Evolutionary conservation across 495 filamentous ascomycete genomes (phyloP).

Genomic region (Apiosordaria backusii): DNA sequence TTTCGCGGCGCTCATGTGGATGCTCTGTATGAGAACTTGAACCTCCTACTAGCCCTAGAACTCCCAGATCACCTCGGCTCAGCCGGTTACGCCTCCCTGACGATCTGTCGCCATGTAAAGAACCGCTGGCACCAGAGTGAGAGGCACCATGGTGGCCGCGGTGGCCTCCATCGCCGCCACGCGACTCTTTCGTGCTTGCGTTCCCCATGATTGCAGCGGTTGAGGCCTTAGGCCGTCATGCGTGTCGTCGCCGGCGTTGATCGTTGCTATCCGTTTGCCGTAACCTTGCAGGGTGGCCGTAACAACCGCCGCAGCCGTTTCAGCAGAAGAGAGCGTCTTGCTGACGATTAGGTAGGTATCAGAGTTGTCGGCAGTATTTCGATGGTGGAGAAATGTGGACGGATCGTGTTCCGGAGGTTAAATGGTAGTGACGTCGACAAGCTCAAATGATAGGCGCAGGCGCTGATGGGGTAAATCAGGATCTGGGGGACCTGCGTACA

Average conservation of each 20-base stretch:
- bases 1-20: slow-evolving; percentile 65
- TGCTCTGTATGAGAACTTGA: slow-evolving; percentile 29
- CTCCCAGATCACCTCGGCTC: slow-evolving; percentile 29
- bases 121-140: slow-evolving; percentile 19
- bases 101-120: slow-evolving; percentile 23
- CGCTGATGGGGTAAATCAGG: background rate
- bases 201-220: slow-evolving; percentile 30
- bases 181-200: slow-evolving; percentile 33
- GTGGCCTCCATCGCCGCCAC: slow-evolving; percentile 25
- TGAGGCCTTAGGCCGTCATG: slow-evolving; percentile 13
- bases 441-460: background rate
- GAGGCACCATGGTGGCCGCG: slow-evolving; percentile 21
- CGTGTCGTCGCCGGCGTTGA: slow-evolving; percentile 5
- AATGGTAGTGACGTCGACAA: background rate
- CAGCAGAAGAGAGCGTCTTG: background rate
- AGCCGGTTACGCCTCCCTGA: slow-evolving; percentile 28
- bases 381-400: background rate
- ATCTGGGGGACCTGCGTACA: background rate
- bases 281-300: background rate
- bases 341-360: background rate
- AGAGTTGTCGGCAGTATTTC: background rate
- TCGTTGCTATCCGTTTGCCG: background rate
- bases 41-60: slow-evolving; percentile 25
- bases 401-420: background rate
- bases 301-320: background rate